These are phyloP conservation scores for Parvularia atlantis DNA, from an alignment of 78 protist genomes.

Conservation along the genomic window DNA sequence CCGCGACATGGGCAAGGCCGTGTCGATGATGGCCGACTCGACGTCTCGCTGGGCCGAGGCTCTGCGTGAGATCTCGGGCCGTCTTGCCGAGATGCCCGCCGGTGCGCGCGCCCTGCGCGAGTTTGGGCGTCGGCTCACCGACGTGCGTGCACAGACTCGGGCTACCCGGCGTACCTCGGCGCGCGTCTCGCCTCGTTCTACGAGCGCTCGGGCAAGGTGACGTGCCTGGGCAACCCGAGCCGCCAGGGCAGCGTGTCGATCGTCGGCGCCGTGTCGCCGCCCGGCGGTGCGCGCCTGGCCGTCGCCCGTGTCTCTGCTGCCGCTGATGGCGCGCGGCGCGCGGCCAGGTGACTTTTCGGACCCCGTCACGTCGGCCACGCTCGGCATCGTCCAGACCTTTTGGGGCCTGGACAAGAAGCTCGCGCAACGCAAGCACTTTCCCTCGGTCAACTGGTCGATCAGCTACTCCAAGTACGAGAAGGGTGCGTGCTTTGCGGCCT, in stretches of 20 bases:
- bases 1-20: conserved; percentile 98
- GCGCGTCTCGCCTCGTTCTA: conserved; percentile 99
- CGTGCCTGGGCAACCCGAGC: conserved; percentile 90
- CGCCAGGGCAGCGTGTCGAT: conserved; percentile 96
- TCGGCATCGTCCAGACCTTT: conserved; percentile 98
- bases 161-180: conserved; percentile 99
- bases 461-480: conserved; percentile 87
- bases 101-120: conserved; percentile 10
- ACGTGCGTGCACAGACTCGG: conserved; percentile 75
- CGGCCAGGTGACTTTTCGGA: conserved; percentile 86
- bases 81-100: conserved; percentile 99
- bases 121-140: no score
- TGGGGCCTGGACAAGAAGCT: conserved; percentile 99
- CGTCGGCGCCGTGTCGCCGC: conserved; percentile 99
- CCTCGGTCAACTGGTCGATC: conserved; percentile 96
- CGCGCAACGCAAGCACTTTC: conserved; percentile 99
- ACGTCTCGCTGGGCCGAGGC: conserved; percentile 99
- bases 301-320: neutral
- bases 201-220: conserved; percentile 94
- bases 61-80: conserved; percentile 99
- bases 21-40: conserved; percentile 98
- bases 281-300: no score
- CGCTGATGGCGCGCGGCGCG: neutral
- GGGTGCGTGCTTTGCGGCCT: no score
- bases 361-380: conserved; percentile 98